Base-by-base conservation (phyloP, 495 filamentous ascomycete species). In the Sordaria brevicollis region DNA sequence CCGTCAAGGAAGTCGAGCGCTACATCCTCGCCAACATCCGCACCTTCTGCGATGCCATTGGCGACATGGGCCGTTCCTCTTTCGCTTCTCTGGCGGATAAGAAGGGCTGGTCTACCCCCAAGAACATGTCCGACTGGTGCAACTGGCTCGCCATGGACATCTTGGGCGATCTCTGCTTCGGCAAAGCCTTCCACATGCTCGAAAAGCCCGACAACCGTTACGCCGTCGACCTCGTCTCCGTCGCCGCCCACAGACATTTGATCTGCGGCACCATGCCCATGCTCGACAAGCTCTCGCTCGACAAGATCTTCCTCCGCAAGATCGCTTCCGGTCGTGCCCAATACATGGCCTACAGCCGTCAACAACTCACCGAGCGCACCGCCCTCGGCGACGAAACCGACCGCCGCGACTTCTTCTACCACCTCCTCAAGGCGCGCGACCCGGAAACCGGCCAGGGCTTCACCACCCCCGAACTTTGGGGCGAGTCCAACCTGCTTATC, bases 71-170 rank as follows among this genome's bases (percentile, higher is more conserved):
- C 67, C 79, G 79, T 17, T 72, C 71, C 2, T 15, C 11, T 25
- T 57, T 57, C 1, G 49, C 49, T 1, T 19, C 41, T 8, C 74
- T 71, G 36, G 74, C 75, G 31, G 80, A 83, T 11, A 76, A 73
- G 68, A 80, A 81, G 75, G 80, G 81, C 29, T 81, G 81, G 82
- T 79, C 83, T 31, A 73, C 78, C 49, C 71, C 81, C 25, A 79
- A 82, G 72, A 85, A 91, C 75, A 85, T 90, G 79, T 81, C 87
- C 0, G 81, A 87, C 70, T 91, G 88, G 85, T 84, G 83, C 68
- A 89, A 87, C 75, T 91, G 86, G 79, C 82, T 90, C 9, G 85
- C 86, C 65, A 92, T 91, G 81, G 91, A 93, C 72, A 87, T 92
- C 25, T 87, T 93, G 77, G 90, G 90, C 4, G 87, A 91, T 38